These are phyloP conservation scores for Trametes gibbosa DNA, from an alignment of 768 basidiomycete species.

Conservation along the genomic window DNA sequence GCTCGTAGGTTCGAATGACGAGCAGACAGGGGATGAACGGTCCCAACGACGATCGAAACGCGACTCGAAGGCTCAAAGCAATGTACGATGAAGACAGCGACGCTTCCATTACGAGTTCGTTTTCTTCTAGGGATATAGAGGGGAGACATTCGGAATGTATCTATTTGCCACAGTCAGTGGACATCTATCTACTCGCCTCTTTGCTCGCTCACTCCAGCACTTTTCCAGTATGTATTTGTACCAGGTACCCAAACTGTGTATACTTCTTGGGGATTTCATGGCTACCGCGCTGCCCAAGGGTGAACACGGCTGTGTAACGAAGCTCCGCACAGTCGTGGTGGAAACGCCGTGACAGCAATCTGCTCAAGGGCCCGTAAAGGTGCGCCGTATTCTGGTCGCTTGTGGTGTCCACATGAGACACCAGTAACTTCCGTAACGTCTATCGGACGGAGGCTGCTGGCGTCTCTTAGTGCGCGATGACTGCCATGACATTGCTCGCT, in stretches of 20 bases:
- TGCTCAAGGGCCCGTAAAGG: neutral
- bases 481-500: neutral
- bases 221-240: neutral
- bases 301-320: too few species aligned
- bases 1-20: neutral
- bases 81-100: neutral
- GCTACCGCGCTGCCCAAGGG: too few species aligned
- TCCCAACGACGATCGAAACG: neutral
- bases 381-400: neutral
- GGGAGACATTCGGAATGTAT: neutral
- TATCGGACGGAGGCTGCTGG: neutral
- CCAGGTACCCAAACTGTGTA: neutral
- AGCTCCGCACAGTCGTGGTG: too few species aligned
- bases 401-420: neutral
- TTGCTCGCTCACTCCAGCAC: neutral
- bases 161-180: neutral
- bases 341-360: too few species aligned
- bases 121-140: too few species aligned
- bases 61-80: conserved; percentile 6
- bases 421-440: neutral
- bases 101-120: neutral
- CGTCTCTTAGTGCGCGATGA: neutral
- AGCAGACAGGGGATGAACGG: neutral
- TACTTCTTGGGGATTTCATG: too few species aligned
- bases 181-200: too few species aligned